Base-by-base conservation (phyloP, 352 stramenopile genomes). In the Phytophthora fragariae region DNA sequence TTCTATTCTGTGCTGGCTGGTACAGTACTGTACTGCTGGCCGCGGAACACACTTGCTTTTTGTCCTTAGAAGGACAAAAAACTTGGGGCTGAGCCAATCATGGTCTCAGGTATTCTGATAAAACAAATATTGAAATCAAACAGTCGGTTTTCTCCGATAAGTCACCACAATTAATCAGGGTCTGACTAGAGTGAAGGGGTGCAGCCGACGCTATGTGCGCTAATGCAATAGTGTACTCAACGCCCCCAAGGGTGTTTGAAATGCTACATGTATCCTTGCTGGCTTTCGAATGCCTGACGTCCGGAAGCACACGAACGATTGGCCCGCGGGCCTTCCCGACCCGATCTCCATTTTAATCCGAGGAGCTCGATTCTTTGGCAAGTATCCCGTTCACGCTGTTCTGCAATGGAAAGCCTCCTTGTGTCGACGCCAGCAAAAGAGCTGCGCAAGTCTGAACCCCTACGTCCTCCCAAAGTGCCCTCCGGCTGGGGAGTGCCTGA, bases 381-480 rank as follows among this genome's bases (percentile, higher is more conserved):
- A 64, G 41, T 57, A 39, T 37, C 52, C 37, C 27, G 62, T 24
- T 41, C 54, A 54, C 46, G 27, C 35, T 72, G 57, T 70, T 49
- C n/a, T 50, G 37, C 29, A 53, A 58, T 73, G 65, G 65, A 73
- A 68, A 73, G 63, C 63, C 63, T 70, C 63, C 39, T 52, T 27
- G 44, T 8, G 29, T 59, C 31, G 50, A 49, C 58, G 57, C 6
- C 37, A 62, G 24, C n/a, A 9, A 41, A 61, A 61, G 33, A 33
- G 56, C 57, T 15, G n/a, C 49, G n/a, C 49, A 10, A 65, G 12
- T n/a, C 9, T n/a, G 54, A 63, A 44, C 24, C 61, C 37, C 50
- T 15, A 56, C 15, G 19, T 52, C 54, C 21, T 49, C 62, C 31
- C 33, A 7, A 31, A 35, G n/a, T 12, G 19, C 35, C 35, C 21